Evolutionary conservation across 495 filamentous ascomycete genomes (phyloP), one percentile per base, ranked within the genome.

Genomic region (Viridothelium virens): DNA sequence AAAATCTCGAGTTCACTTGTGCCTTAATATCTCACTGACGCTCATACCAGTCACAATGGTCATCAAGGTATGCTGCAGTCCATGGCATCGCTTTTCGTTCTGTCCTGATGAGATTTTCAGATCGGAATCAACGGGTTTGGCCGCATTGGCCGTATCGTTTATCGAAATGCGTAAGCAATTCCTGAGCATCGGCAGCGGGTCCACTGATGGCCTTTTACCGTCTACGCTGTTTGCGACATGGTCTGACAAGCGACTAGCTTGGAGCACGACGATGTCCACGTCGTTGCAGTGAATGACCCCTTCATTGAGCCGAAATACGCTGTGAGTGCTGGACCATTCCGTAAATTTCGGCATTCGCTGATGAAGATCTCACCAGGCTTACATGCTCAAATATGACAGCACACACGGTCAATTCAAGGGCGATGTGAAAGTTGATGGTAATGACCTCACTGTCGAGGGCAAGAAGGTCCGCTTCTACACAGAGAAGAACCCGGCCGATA

Each of bases 91-190:
- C 36, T 25, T 18, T 25, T 12, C n/a, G 31, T 9, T 25, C 7
- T 31, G 4, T 9, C n/a, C 48, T 66, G 56, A 69, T 46, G 33
- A 34, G 11, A 39, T 11, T 74, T 83, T 74, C 81, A 93, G 87
- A 91, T 95, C 74, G 92, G 92, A 74, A 96, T 96, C 86, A 98
- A 97, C 87, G 94, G 94, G 79, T 98, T 98, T 84, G 94, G 94
- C 83, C 93, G 94, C 80, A 98, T 98, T 80, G 94, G 94, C 70
- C 89, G 94, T 79, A 96, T 98, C 78, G 95, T 91, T 81, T 86
- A 90, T 83, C 88, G 88, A 76, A 90, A 90, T 81, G 87, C 87
- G 88, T 90, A 77, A 81, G 86, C 86, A 65, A 38, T 25, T 64
- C 14, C 48, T 41, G 38, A 33, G 36, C 67, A 56, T 47, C 53